Conservation (phyloP, 306 rosid species). For the Fragaria ananassa region DNA sequence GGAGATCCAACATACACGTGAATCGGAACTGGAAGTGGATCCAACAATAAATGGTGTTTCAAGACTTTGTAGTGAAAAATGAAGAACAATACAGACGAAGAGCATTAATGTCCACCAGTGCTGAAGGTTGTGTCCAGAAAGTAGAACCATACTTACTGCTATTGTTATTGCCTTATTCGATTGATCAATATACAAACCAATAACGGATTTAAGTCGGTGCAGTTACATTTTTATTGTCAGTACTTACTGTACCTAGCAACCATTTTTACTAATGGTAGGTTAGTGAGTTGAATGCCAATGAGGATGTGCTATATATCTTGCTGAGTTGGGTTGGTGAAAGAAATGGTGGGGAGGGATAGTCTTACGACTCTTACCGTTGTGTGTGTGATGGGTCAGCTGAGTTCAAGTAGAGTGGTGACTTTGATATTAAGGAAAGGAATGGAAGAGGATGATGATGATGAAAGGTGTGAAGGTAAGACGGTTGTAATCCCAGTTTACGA, state of each 20-base stretch:
- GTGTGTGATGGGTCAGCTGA: background rate
- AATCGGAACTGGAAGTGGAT: background rate
- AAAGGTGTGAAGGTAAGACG: background rate
- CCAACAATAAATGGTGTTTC: background rate
- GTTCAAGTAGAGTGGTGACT: background rate
- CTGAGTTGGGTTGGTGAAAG: background rate
- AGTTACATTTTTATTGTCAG: background rate
- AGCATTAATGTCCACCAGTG: slow-evolving; percentile 5
- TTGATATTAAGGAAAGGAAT: background rate
- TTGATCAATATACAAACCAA: background rate
- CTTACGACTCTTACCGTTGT: background rate
- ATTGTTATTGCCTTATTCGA: background rate
- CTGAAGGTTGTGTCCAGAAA: background rate
- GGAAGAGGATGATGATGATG: background rate
- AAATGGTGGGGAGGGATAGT: background rate
- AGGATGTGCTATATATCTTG: background rate
- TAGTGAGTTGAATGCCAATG: background rate
- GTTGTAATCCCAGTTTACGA: background rate
- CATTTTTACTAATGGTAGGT: background rate
- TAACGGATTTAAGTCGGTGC: background rate
- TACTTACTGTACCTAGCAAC: background rate
- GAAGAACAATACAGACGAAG: background rate
- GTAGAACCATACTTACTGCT: background rate
- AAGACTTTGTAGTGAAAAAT: background rate
- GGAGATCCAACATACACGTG: slow-evolving; percentile 7